phyloP scores from a whole-genome alignment of 208 protist species.

The Trypanosoma grayi region DNA sequence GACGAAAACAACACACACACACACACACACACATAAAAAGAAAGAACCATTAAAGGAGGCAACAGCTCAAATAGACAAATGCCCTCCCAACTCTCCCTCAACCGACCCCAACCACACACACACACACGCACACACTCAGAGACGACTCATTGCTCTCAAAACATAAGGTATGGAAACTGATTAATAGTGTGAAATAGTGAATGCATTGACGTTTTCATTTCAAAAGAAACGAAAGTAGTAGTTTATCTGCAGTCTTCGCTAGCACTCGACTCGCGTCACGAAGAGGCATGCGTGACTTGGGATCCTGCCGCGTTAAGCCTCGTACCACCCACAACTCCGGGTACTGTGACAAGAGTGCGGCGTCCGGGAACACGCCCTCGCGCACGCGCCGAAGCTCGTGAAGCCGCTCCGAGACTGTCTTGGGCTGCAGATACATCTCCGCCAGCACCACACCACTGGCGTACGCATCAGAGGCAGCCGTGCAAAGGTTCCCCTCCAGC shows the following conservation, averaged over 20 bases:
- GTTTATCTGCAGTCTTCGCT: constrained; percentile 4
- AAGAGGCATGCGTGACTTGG: constrained; percentile 27
- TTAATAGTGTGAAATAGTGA: no score
- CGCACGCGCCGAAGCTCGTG: constrained; percentile 51
- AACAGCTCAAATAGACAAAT: not conserved
- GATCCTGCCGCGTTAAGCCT: constrained; percentile 30
- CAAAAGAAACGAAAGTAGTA: constrained; percentile 24
- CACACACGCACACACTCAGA: no score
- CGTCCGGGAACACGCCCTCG: constrained; percentile 40
- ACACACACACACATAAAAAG: not conserved
- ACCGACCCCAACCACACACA: no score
- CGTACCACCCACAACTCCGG: constrained; percentile 64
- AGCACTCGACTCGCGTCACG: constrained; percentile 10
- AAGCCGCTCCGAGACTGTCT: constrained; percentile 71
- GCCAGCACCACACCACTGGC: constrained; percentile 69
- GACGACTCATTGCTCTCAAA: no score
- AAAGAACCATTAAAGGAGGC: not conserved
- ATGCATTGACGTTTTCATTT: constrained; percentile 7
- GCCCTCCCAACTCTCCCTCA: not conserved
- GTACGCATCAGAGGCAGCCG: constrained; percentile 63
- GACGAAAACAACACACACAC: not conserved
- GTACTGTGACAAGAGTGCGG: constrained; percentile 33
- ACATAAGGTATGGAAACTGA: no score
- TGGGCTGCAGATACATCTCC: constrained; percentile 84
- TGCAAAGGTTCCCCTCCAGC: constrained; percentile 55